Percentiles rank a stretch among this genome's conserved stretches.
These are phyloP conservation scores for Agaricales sp. DNA, from an alignment of 1,284 basidiomycete species.

Conservation along the genomic window DNA sequence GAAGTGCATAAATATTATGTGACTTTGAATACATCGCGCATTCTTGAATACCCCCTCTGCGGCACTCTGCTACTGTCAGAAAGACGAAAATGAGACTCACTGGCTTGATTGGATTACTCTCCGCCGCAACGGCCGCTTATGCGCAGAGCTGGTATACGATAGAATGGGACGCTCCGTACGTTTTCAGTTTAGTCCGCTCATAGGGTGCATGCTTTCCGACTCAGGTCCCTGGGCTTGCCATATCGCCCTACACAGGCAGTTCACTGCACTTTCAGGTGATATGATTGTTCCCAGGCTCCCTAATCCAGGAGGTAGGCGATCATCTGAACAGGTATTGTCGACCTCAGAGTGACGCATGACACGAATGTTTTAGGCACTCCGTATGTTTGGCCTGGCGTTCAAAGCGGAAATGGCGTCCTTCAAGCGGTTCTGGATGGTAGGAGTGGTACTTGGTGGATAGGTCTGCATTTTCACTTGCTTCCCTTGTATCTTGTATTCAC, in stretches of 20 bases:
- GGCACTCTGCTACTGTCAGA: background rate
- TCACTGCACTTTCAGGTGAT: background rate
- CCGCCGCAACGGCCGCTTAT: background rate
- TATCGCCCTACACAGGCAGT: background rate
- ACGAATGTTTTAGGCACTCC: constrained; percentile 13
- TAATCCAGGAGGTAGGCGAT: background rate
- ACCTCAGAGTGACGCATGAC: background rate
- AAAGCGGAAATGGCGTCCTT: constrained; percentile 20
- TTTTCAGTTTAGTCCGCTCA: background rate
- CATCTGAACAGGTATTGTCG: background rate
- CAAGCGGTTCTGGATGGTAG: constrained; percentile 22
- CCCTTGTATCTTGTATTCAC: background rate
- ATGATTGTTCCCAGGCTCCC: background rate
- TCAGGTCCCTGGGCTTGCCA: background rate
- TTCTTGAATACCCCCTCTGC: background rate
- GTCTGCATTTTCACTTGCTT: constrained; percentile 7
- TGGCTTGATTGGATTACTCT: background rate
- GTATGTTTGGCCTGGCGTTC: constrained; percentile 22
- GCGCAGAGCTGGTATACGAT: constrained; percentile 1
- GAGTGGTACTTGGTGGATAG: constrained; percentile 21
- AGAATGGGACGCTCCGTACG: background rate
- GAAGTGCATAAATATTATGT: background rate
- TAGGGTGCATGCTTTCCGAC: too few relatives aligned
- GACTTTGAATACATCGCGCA: background rate
- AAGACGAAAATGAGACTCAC: background rate